Conservation (phyloP, 2,329 filamentous ascomycete genomes). For the Cladosporium sp. region DNA sequence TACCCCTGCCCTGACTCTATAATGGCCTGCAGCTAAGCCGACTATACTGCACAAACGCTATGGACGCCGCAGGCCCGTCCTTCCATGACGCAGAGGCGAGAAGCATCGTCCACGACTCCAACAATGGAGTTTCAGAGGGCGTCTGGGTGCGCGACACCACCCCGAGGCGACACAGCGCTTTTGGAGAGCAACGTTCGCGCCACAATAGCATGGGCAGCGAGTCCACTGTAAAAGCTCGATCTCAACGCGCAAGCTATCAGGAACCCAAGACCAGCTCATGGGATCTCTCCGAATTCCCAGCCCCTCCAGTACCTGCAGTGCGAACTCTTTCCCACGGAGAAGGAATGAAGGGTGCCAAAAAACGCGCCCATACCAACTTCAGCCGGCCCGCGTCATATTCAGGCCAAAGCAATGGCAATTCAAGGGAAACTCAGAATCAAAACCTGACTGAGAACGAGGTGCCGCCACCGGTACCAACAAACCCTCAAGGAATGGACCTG, state of each 20-base stretch:
- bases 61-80: conserved; percentile 6
- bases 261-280: conserved; percentile 24
- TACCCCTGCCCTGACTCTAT: conserved; percentile 6
- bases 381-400: conserved; percentile 1
- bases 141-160: conserved; percentile 12
- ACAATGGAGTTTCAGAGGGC: conserved; percentile 17
- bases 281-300: neutral
- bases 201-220: conserved; percentile 18
- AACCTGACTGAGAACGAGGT: conserved; percentile 1
- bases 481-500: neutral
- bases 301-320: conserved; percentile 7
- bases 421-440: too few species aligned
- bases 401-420: conserved; percentile 3
- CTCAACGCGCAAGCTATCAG: conserved; percentile 29
- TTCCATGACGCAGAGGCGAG: conserved; percentile 12
- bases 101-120: conserved; percentile 15
- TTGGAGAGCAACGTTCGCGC: conserved; percentile 29
- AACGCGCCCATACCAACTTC: conserved; percentile 5
- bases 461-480: conserved; percentile 1
- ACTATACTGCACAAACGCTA: neutral
- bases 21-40: conserved; percentile 13
- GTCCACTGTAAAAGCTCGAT: conserved; percentile 23
- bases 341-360: neutral
- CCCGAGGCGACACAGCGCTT: conserved; percentile 28
- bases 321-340: neutral